These are phyloP conservation scores for Hygrophila difformis DNA, from an alignment of 257 asterid species.

Conservation along the genomic window DNA sequence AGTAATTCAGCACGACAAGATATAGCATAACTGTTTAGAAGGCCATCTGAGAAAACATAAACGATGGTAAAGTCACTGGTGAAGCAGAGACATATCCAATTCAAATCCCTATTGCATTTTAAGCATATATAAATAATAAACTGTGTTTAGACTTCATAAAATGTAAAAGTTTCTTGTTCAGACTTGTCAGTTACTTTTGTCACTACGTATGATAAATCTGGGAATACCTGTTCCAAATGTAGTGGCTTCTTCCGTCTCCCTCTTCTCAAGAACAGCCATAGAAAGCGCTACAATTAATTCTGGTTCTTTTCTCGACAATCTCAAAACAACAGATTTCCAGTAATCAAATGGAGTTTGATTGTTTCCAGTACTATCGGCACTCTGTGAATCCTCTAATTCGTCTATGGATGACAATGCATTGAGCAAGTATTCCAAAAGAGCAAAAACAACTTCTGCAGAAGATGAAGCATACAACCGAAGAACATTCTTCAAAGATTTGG, in stretches of 20 bases:
- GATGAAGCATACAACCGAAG: conserved; percentile 61
- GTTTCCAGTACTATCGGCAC: conserved; percentile 13
- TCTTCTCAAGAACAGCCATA: conserved; percentile 55
- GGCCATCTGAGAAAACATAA: conserved; percentile 32
- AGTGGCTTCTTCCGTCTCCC: conserved; percentile 32
- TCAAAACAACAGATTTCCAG: conserved; percentile 64
- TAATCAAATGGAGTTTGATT: conserved; percentile 34
- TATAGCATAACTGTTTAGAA: conserved; percentile 17
- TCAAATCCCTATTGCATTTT: no score
- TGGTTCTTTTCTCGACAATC: conserved; percentile 62
- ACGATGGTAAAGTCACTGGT: background rate
- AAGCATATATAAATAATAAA: no score
- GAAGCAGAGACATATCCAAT: background rate
- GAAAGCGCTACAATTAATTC: conserved; percentile 51
- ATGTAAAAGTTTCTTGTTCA: no score
- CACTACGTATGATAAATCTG: no score
- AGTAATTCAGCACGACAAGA: conserved; percentile 29
- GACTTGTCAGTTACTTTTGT: background rate
- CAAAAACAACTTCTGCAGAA: conserved; percentile 57
- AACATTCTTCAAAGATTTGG: conserved; percentile 45
- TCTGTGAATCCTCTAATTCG: conserved; percentile 19
- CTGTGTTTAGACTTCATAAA: no score
- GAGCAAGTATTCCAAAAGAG: conserved; percentile 61
- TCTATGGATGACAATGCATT: conserved; percentile 41
- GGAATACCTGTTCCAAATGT: conserved; percentile 34